Conservation (phyloP, 2,329 filamentous ascomycete genomes). For the Chaetomium strumarium region DNA sequence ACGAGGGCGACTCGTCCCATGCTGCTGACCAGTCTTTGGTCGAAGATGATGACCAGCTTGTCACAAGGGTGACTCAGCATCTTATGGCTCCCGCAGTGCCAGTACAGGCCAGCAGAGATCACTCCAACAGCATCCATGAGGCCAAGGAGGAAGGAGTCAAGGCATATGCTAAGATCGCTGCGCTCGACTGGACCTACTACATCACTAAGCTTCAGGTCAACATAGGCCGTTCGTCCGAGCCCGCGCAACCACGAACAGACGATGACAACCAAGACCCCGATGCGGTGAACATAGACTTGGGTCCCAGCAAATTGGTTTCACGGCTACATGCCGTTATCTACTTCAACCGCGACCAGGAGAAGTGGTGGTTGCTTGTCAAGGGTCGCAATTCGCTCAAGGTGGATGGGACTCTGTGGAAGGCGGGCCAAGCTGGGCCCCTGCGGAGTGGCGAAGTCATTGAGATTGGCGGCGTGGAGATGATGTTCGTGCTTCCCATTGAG, state of each 20-base stretch:
- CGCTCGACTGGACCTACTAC: slow-evolving; percentile 79
- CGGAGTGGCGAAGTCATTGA: slow-evolving; percentile 87
- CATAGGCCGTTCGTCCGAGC: slow-evolving; percentile 65
- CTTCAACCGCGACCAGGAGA: slow-evolving; percentile 61
- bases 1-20: slow-evolving; percentile 42
- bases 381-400: slow-evolving; percentile 88
- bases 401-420: slow-evolving; percentile 65
- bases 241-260: slow-evolving; percentile 30
- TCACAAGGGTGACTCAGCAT: slow-evolving; percentile 50
- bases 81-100: slow-evolving; percentile 36
- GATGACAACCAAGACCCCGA: slow-evolving; percentile 39
- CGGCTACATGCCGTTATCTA: slow-evolving; percentile 69
- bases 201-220: slow-evolving; percentile 69
- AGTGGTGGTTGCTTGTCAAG: slow-evolving; percentile 81
- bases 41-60: slow-evolving; percentile 47
- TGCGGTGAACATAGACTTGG: slow-evolving; percentile 78
- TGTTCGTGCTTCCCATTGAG: slow-evolving; percentile 87
- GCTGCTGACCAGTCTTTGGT: slow-evolving; percentile 36
- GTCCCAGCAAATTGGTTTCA: slow-evolving; percentile 76
- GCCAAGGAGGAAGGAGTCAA: slow-evolving; percentile 56
- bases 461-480: slow-evolving; percentile 92
- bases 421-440: slow-evolving; percentile 59
- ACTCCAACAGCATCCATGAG: slow-evolving; percentile 59
- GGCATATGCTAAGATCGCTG: slow-evolving; percentile 78
- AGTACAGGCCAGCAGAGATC: slow-evolving; percentile 56